Conservation (phyloP, 2,329 filamentous ascomycete species). For the Nemania bipapillata region DNA sequence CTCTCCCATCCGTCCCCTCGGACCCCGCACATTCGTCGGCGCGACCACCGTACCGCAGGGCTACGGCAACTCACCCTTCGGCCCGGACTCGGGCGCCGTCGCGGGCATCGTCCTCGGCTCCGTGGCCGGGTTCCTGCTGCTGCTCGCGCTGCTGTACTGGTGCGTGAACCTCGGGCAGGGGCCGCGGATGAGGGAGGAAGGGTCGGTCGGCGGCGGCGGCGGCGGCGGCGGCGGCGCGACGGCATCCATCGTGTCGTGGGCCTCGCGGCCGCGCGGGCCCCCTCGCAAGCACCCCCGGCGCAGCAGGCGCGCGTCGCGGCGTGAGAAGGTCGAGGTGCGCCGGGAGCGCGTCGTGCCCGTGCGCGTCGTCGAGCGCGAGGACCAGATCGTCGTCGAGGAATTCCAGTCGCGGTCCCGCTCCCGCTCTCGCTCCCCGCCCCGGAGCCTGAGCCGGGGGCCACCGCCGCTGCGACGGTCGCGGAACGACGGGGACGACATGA, state of each 20-base stretch:
- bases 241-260: constrained; percentile 49
- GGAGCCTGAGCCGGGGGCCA: constrained; percentile 28
- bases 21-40: constrained; percentile 41
- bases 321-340: constrained; percentile 49
- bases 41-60: constrained; percentile 56
- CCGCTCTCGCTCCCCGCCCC: constrained; percentile 23
- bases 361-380: constrained; percentile 36
- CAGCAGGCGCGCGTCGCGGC: constrained; percentile 33
- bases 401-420: constrained; percentile 25
- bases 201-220: constrained; percentile 47
- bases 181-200: constrained; percentile 48
- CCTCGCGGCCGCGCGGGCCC: constrained; percentile 42
- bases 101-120: constrained; percentile 54
- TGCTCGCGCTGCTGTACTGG: constrained; percentile 48
- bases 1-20: constrained; percentile 24
- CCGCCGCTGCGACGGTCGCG: constrained; percentile 42
- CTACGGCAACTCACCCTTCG: constrained; percentile 58
- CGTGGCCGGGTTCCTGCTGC: constrained; percentile 55
- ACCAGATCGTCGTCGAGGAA: constrained; percentile 51
- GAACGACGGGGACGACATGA: constrained; percentile 53
- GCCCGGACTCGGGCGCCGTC: constrained; percentile 51
- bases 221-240: constrained; percentile 42
- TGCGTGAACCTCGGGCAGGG: constrained; percentile 46
- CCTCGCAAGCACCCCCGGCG: constrained; percentile 29
- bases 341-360: constrained; percentile 37